Evolutionary conservation across 805 yeast species (phyloP), one percentile per base, ranked within the genome.

Genomic region (Ogataea neopini): DNA sequence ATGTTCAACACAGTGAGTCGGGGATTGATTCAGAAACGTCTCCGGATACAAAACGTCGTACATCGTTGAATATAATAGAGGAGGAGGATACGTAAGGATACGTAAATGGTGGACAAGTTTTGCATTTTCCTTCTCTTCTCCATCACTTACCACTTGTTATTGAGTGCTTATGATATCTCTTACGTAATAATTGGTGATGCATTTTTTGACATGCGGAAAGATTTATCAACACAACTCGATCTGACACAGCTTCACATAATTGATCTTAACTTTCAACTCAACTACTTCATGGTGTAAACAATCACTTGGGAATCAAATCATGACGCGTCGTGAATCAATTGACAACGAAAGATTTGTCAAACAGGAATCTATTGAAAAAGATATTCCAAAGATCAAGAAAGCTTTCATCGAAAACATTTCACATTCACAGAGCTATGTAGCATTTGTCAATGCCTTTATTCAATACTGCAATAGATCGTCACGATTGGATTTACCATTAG

Each of bases 71-170:
- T 14, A 47, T 49, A 6, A 52, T 52, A 28, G 48, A 52, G 11
- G 56, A 52, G 42, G 50, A 50, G 22, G 50, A 46, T 19, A 2
- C n/a, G n/a, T n/a, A n/a, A n/a, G n/a, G n/a, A n/a, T n/a, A n/a
- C n/a, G n/a, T n/a, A n/a, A n/a, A n/a, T n/a, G n/a, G n/a, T n/a
- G n/a, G n/a, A n/a, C n/a, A n/a, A n/a, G n/a, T n/a, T n/a, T n/a
- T n/a, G n/a, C n/a, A n/a, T n/a, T n/a, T n/a, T n/a, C n/a, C n/a
- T n/a, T n/a, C n/a, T n/a, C n/a, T n/a, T n/a, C n/a, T n/a, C n/a
- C n/a, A n/a, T n/a, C n/a, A n/a, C n/a, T n/a, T n/a, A n/a, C n/a
- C n/a, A n/a, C n/a, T n/a, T n/a, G n/a, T n/a, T n/a, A n/a, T 10
- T 14, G 29, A 14, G 28, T 3, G 36, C 28, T 40, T 41, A 38